Evolutionary conservation across 768 basidiomycete genomes (phyloP).

Genomic region (Astraeus odoratus): DNA sequence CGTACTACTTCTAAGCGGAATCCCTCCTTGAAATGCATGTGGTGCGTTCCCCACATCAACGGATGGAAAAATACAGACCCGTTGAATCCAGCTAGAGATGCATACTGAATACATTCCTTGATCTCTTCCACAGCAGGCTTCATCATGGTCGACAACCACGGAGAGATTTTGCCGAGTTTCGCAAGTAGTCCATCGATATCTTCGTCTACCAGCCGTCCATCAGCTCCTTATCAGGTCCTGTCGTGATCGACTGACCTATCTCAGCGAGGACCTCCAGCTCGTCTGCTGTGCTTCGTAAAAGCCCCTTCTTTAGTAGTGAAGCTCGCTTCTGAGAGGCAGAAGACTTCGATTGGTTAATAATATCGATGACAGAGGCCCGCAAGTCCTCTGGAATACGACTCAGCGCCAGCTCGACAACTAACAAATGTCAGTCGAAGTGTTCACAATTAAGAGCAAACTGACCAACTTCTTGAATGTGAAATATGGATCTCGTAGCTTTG

Average conservation of each 20-base stretch:
- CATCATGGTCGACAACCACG: slow-evolving; percentile 42
- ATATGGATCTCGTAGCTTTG: slow-evolving; percentile 70
- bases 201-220: slow-evolving; percentile 36
- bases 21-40: slow-evolving; percentile 63
- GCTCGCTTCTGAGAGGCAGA: slow-evolving; percentile 63
- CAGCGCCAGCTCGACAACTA: slow-evolving; percentile 64
- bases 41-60: slow-evolving; percentile 64
- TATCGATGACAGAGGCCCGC: slow-evolving; percentile 52
- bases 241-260: slow-evolving; percentile 35
- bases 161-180: slow-evolving; percentile 55
- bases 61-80: slow-evolving; percentile 64
- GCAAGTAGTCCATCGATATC: slow-evolving; percentile 51
- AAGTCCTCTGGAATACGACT: slow-evolving; percentile 53
- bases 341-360: slow-evolving; percentile 60
- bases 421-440: not conserved
- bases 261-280: slow-evolving; percentile 69
- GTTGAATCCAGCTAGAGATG: slow-evolving; percentile 53
- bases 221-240: slow-evolving; percentile 1
- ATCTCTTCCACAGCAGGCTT: slow-evolving; percentile 53
- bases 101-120: slow-evolving; percentile 53
- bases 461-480: slow-evolving; percentile 70
- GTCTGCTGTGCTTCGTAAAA: slow-evolving; percentile 60
- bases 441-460: not conserved
- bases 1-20: slow-evolving; percentile 70
- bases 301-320: slow-evolving; percentile 59